Evolutionary conservation across 768 basidiomycete genomes (phyloP), one percentile per base, ranked within the genome.

Genomic region (Suillus ampliporus): DNA sequence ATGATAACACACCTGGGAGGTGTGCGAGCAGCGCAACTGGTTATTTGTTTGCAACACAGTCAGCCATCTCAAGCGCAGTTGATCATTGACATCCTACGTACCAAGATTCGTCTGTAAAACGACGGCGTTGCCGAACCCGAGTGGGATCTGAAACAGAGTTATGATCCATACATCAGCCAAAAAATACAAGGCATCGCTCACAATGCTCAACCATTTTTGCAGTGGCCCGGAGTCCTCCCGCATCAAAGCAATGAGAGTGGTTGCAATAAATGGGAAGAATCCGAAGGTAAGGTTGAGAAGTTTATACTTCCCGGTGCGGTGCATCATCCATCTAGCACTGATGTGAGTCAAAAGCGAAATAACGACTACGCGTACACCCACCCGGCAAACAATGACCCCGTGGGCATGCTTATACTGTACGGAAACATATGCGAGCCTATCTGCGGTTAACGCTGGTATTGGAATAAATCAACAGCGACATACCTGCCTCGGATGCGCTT

Each of bases 111-210:
- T 89, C 65, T 89, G 87, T 26, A 87, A 68, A 0, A 89, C 88
- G 4, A 87, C 82, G 0, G 87, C 86, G 60, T 88, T 89, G 7
- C 88, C 87, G 64, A 89, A 87, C 17, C 87, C 87, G 1, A 87
- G 64, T 0, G 87, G 87, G 23, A 88, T 78, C 87, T 89, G 61
- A 11, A 46, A 13, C 53, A 0, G 21, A 57, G 21, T 31, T 53
- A 40, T 52, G 66, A 61, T 71, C 34, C 17, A 21, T n/a, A 54
- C 60, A 60, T 28, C 23, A 13, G 40, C 28, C 37, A 2, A 58
- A 46, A 7, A 54, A 17, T 15, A 31, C 56, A 40, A n/a, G 58
- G 23, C 37, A n/a, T n/a, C 17, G 64, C 76, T 63, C 61, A 85
- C 85, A 64, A 86, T 86, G 64, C 81, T 82, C 15, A 85, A 61